Base-by-base conservation (phyloP, 805 yeast species). In the Cyberlindnera galapagoensis region DNA sequence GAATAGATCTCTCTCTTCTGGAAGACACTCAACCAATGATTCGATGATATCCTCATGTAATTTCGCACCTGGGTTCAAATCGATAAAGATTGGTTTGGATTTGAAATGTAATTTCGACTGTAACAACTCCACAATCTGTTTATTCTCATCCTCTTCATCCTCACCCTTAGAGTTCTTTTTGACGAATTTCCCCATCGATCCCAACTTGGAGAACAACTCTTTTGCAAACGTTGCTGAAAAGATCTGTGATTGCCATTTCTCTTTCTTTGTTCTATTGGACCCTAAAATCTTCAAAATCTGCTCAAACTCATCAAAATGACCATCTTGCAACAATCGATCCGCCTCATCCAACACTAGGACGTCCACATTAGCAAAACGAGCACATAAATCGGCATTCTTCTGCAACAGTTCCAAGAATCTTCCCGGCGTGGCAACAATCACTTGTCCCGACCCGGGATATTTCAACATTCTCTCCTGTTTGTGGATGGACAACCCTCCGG, bases 381-480 rank as follows among this genome's bases (percentile, higher is more conserved):
- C 48, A 10, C 69, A 53, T 30, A 67, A 31, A 2, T 49, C 49
- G 23, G 64, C 70, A 36, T 73, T 69, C 41, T 76, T 79, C 55
- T 84, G 85, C 13, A 81, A 42, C n/a, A 82, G 56, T 53, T 92
- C 97, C 31, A 86, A 66, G 53, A 84, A 76, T 43, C 98, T 74
- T 22, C 98, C 98, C 0, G 98, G 97, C 0, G 98, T 92, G 2
- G 96, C 96, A 23, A 92, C 90, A 10, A 92, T 60, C 13, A 92
- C 71, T 27, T 65, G 57, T 9, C 76, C 85, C 2, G 96, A 92
- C 6, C 80, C 76, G 24, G 64, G 55, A 40, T 76, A 76, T 15
- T 67, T 63, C 32, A 92, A 62, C 36, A 83, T 57, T 53, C 98
- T 71, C 49, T 83, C 84, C 61, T 92, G 99, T 51, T 88, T 92